Evolutionary conservation across 495 filamentous ascomycete genomes (phyloP).

Genomic region (Aspergillus ellipticus): DNA sequence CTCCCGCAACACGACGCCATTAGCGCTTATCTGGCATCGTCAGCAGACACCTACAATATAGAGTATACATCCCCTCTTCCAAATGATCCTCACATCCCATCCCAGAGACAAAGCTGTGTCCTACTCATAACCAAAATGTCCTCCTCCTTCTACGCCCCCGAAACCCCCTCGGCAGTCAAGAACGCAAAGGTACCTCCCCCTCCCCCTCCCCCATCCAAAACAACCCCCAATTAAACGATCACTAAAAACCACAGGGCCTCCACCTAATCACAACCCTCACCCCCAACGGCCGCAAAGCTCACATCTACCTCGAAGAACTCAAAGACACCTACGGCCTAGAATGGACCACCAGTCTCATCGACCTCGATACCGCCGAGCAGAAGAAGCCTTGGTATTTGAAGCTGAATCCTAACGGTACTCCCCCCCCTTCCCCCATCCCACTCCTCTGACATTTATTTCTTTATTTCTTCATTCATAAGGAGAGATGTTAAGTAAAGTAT

Average conservation of each 20-base stretch:
- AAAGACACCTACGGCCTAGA: constrained; percentile 46
- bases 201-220: too few species aligned
- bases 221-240: too few species aligned
- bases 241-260: neutral
- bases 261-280: constrained; percentile 2
- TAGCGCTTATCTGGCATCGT: neutral
- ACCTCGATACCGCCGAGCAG: constrained; percentile 54
- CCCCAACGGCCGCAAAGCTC: constrained; percentile 6
- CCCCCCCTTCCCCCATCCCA: neutral
- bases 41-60: neutral
- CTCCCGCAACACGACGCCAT: neutral
- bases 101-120: neutral
- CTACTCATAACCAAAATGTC: neutral
- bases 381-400: constrained; percentile 58
- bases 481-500: neutral
- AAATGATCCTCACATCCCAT: neutral
- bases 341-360: constrained; percentile 50
- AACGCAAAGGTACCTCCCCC: neutral
- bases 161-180: neutral
- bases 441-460: too few species aligned
- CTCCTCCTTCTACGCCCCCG: neutral
- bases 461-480: neutral
- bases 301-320: constrained; percentile 8
- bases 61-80: neutral
- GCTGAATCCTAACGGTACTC: constrained; percentile 42